Evolutionary conservation across 805 yeast species (phyloP), one percentile per base, ranked within the genome.

Genomic region (Candida quercuum): DNA sequence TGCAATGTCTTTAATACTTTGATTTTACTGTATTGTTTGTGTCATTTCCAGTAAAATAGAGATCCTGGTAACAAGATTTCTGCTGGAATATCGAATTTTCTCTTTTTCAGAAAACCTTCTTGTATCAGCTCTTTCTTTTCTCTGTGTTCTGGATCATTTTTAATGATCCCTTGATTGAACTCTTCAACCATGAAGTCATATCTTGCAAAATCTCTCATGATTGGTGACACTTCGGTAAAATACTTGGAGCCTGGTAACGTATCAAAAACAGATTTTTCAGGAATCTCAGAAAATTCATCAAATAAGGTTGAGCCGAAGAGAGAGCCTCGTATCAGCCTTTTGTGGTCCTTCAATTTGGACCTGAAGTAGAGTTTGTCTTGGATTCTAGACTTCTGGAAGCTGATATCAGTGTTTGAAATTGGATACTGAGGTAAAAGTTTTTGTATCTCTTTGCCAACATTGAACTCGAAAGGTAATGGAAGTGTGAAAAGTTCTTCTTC

Each of bases 391-490:
- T n/a, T n/a, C n/a, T n/a, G n/a, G n/a, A n/a, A n/a, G n/a, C n/a
- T n/a, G n/a, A n/a, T n/a, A n/a, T n/a, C n/a, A n/a, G n/a, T n/a
- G n/a, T n/a, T n/a, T n/a, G n/a, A n/a, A n/a, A n/a, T n/a, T 6
- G 40, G 31, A 14, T 23, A 24, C 8, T 6, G 2, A 8, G 57
- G 51, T 7, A 52, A 24, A 2, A 14, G 10, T 2, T 11, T 4
- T 2, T 9, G 10, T 0, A 51, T 12, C 20, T 46, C 51, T 10
- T 31, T 8, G 0, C 68, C 64, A 5, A 64, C 47, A 38, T 63
- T 57, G n/a, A 53, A 43, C 42, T 72, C 78, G 39, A 59, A 64
- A 3, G 69, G 66, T 22, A 67, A 38, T 6, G 64, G 46, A 2
- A 47, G 42, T 17, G 62, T 64, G 2, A 35, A 43, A 13, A 61